These are phyloP conservation scores for Phaseolus coccineus DNA, from an alignment of 331 rosid genomes.

Conservation along the genomic window DNA sequence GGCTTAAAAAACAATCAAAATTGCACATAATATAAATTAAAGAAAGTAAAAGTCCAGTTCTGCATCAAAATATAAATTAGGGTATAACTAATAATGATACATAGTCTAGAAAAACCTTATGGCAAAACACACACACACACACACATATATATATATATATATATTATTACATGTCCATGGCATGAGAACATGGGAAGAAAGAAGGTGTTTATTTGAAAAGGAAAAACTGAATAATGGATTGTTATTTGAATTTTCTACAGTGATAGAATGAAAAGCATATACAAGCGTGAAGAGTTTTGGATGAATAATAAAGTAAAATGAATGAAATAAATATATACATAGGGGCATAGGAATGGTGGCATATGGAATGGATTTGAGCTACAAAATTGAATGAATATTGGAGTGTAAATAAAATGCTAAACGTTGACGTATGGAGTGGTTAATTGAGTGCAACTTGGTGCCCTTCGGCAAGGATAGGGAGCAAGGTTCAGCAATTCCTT, in stretches of 20 bases:
- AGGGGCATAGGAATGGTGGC: no score
- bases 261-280: constrained; percentile 12
- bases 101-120: not conserved
- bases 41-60: not conserved
- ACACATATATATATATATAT: no score
- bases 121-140: not conserved
- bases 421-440: constrained; percentile 60
- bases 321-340: not conserved
- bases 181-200: not conserved
- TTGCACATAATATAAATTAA: not conserved
- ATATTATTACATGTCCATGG: not conserved
- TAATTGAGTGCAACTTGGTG: constrained; percentile 60
- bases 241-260: constrained; percentile 11
- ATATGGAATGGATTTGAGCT: not conserved
- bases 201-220: not conserved
- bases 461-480: constrained; percentile 63
- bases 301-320: not conserved
- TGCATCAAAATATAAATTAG: no score
- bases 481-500: constrained; percentile 50
- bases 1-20: not conserved
- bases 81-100: no score
- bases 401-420: constrained; percentile 21
- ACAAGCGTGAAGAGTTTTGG: not conserved
- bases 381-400: not conserved
- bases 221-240: not conserved